Conservation (phyloP, 306 rosid species). For the Dalbergia cultrata region DNA sequence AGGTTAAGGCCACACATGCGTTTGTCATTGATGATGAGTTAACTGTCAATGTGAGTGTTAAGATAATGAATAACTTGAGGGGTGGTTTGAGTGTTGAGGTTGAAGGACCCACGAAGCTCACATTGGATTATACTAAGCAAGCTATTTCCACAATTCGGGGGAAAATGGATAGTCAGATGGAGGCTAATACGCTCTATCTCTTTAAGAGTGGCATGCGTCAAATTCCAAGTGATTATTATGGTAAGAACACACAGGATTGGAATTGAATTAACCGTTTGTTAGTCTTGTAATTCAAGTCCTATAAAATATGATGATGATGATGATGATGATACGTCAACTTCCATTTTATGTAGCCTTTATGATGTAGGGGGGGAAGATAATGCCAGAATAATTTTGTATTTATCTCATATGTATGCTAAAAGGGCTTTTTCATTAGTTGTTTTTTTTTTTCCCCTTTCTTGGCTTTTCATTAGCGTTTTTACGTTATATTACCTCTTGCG, state of each 20-base stretch:
- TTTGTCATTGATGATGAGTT: constrained; percentile 3
- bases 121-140: constrained; percentile 3
- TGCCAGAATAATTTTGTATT: too few species aligned
- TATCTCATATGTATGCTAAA: not conserved
- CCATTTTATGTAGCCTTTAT: not conserved
- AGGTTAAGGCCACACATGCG: constrained; percentile 16
- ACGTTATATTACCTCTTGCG: too few species aligned
- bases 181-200: not conserved
- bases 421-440: not conserved
- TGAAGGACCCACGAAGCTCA: constrained; percentile 30
- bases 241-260: not conserved
- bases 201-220: not conserved
- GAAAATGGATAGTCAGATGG: constrained; percentile 34
- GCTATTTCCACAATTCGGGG: not conserved
- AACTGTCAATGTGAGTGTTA: not conserved
- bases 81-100: constrained; percentile 34
- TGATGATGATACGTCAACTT: not conserved
- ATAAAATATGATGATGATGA: too few species aligned
- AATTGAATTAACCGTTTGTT: too few species aligned
- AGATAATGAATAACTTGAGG: not conserved
- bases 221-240: not conserved
- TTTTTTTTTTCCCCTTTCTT: too few species aligned
- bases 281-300: too few species aligned
- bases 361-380: not conserved
- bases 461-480: too few species aligned